phyloP scores from a whole-genome alignment of 371 early-diverging fungal species.

The Racocetra persica region DNA sequence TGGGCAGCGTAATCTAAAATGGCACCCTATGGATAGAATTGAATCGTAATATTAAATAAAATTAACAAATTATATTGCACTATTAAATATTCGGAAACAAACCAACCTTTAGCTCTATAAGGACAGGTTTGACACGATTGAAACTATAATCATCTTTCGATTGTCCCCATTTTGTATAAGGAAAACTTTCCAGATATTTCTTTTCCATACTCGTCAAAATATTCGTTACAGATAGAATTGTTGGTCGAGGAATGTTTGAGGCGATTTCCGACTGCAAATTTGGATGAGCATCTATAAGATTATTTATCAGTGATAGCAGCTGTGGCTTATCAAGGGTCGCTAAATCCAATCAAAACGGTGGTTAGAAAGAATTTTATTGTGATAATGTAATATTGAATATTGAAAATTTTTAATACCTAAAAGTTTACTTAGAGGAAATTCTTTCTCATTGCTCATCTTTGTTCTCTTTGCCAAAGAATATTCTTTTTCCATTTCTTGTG shows the following conservation, averaged over 20 bases:
- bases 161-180: slow-evolving; percentile 84
- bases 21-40: slow-evolving; percentile 60
- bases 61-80: too few relatives aligned
- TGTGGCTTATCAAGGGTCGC: slow-evolving; percentile 76
- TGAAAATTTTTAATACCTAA: slow-evolving; percentile 29
- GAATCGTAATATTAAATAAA: background rate
- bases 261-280: slow-evolving; percentile 74
- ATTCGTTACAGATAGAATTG: slow-evolving; percentile 75
- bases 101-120: slow-evolving; percentile 74
- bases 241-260: slow-evolving; percentile 85
- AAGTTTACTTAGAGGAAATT: slow-evolving; percentile 38
- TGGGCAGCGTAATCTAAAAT: slow-evolving; percentile 84
- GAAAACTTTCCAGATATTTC: slow-evolving; percentile 77
- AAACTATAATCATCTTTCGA: slow-evolving; percentile 88
- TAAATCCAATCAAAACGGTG: slow-evolving; percentile 41
- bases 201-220: slow-evolving; percentile 75
- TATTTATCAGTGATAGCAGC: slow-evolving; percentile 73
- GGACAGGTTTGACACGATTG: slow-evolving; percentile 80
- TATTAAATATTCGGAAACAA: too few relatives aligned
- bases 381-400: background rate
- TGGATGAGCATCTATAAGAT: slow-evolving; percentile 77
- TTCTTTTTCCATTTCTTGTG: slow-evolving; percentile 31
- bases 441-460: slow-evolving; percentile 15
- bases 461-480: slow-evolving; percentile 25
- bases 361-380: too few relatives aligned